A percentile compares a stretch with the other conserved stretches of the same genome.
Conservation (phyloP, 768 basidiomycete genomes). For the Pluteus cervinus region DNA sequence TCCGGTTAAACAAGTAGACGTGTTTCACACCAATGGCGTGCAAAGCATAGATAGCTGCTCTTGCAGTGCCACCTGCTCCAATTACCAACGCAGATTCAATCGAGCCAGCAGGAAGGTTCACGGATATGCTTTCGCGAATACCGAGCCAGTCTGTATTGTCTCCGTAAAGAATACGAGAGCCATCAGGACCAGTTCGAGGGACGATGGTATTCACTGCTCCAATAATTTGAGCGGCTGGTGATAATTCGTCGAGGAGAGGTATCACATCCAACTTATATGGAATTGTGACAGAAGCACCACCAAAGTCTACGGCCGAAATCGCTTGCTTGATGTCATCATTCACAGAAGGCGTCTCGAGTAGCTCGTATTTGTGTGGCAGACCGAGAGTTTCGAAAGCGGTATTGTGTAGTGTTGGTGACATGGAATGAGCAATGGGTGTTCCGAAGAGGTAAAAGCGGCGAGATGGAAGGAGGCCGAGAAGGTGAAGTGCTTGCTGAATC, state of each 20-base stretch:
- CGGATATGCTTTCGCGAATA: constrained; percentile 54
- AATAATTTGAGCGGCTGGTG: constrained; percentile 76
- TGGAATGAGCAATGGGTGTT: constrained; percentile 79
- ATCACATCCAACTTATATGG: constrained; percentile 93
- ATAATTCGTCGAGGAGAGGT: constrained; percentile 70
- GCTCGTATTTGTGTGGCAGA: constrained; percentile 74
- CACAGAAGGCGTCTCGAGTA: constrained; percentile 69
- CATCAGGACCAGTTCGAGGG: constrained; percentile 35
- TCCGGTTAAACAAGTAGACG: constrained; percentile 90
- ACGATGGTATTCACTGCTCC: constrained; percentile 96
- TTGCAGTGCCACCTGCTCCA: constrained; percentile 92
- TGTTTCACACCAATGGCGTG: constrained; percentile 56
- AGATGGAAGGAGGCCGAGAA: constrained; percentile 73
- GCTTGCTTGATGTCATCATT: constrained; percentile 59
- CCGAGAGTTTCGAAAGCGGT: constrained; percentile 77
- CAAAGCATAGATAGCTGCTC: constrained; percentile 91
- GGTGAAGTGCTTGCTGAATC: constrained; percentile 75
- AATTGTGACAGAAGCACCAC: constrained; percentile 95
- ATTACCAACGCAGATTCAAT: constrained; percentile 70
- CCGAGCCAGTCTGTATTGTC: constrained; percentile 98
- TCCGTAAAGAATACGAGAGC: constrained; percentile 55
- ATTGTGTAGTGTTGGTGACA: constrained; percentile 93
- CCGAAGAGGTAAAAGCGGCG: constrained; percentile 85
- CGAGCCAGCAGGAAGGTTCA: constrained; percentile 30
- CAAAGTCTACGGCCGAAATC: constrained; percentile 67